Percentiles rank a stretch among this genome's conserved stretches.
Conservation (phyloP, 495 filamentous ascomycete species). For the Elaphomyces granulatus region DNA sequence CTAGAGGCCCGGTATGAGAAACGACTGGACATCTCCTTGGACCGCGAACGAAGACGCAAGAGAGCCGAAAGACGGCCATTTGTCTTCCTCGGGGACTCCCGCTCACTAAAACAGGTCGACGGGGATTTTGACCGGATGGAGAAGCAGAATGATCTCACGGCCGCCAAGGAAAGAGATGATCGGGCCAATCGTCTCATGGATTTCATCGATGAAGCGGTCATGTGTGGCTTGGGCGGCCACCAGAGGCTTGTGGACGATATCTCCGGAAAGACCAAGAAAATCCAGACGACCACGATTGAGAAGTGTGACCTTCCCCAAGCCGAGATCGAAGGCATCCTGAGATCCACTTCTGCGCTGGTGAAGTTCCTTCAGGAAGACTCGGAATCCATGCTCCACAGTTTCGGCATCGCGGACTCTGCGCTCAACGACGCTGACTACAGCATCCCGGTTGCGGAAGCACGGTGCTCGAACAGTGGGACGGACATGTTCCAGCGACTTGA, state of each 20-base stretch:
- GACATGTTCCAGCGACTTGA: constrained; percentile 31
- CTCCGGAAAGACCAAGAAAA: constrained; percentile 22
- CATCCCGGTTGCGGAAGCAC: constrained; percentile 38
- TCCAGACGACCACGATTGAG: constrained; percentile 22
- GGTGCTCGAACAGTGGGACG: constrained; percentile 29
- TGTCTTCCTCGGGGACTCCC: constrained; percentile 36
- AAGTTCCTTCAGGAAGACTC: constrained; percentile 33
- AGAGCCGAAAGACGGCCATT: constrained; percentile 36
- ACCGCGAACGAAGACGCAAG: constrained; percentile 38
- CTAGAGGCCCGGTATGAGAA: constrained; percentile 38
- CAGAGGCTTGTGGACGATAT: constrained; percentile 38
- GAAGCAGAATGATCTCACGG: constrained; percentile 35
- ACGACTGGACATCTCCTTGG: constrained; percentile 35
- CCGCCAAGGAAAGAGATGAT: constrained; percentile 34
- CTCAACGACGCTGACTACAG: constrained; percentile 41
- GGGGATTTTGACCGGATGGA: constrained; percentile 41
- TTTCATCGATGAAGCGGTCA: constrained; percentile 37
- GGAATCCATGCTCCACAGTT: constrained; percentile 35
- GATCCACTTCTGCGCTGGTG: constrained; percentile 26
- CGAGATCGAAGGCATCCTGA: constrained; percentile 33
- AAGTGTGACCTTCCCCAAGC: constrained; percentile 21
- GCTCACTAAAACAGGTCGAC: constrained; percentile 33
- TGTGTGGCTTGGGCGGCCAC: constrained; percentile 38
- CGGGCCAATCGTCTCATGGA: constrained; percentile 40
- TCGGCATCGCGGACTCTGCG: constrained; percentile 32